Base-by-base conservation (phyloP, 2,329 filamentous ascomycete species). In the Escovopsis weberi region DNA sequence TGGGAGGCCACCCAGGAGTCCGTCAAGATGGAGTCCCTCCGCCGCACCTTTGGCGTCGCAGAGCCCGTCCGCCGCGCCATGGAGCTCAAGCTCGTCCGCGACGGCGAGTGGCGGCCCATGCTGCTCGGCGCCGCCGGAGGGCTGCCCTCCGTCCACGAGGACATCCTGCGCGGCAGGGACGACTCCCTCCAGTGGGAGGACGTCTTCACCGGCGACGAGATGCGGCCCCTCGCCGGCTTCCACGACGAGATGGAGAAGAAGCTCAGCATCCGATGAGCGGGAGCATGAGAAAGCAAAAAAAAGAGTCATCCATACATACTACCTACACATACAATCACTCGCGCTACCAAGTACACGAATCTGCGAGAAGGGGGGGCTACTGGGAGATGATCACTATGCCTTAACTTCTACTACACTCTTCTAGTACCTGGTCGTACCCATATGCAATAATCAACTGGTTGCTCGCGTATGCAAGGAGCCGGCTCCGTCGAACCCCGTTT, bases 201-300 rank as follows among this genome's bases (percentile, higher is more conserved):
- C 68, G 78, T 98, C 18, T 96, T 82, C 59, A 77, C 74, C 18
- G 85, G 86, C 46, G 81, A 84, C 53, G 85, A 89, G 63, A 73
- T 77, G 59, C 74, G 79, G 54, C 73, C 75, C 47, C 68, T 77
- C 36, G 75, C 80, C 23, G 77, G 80, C 42, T 80, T 95, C 64
- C 87, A 95, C 55, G 81, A 85, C 44, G 89, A 96, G 75, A 87
- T 95, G 78, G 89, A 95, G 78, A 75, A 77, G 64, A 85, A 86
- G 73, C 69, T 94, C 63, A 83, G 80, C 72, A 93, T 95, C 59
- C 53, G 58, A 48, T 55, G 28, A 40, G 12, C 15, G 26, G 26
- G 9, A 9, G 26, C 26, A n/a, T n/a, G n/a, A n/a, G n/a, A n/a
- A n/a, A n/a, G n/a, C n/a, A n/a, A n/a, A n/a, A n/a, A n/a, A n/a